Conservation (phyloP, 768 basidiomycete genomes). For the Termitomyces bulborhizus region DNA sequence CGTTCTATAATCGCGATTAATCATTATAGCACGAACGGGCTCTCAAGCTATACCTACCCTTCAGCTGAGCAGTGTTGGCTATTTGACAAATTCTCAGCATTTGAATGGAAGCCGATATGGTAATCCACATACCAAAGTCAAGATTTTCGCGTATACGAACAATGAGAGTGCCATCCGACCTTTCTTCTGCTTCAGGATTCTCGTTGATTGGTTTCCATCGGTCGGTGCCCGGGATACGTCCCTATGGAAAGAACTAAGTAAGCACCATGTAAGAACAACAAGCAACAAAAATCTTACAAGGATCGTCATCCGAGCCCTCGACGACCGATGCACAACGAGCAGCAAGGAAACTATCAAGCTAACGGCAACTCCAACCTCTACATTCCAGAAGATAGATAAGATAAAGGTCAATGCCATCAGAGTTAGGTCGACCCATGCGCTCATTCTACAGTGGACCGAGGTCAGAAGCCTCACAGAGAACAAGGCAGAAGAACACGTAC, state of each 20-base stretch:
- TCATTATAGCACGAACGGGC: background rate
- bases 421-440: constrained; percentile 87
- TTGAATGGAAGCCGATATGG: background rate
- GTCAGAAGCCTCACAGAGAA: background rate
- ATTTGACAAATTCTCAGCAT: background rate
- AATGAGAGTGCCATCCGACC: constrained; percentile 76
- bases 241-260: constrained; percentile 33
- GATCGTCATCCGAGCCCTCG: constrained; percentile 86
- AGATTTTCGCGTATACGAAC: constrained; percentile 86
- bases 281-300: constrained; percentile 42
- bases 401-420: constrained; percentile 87
- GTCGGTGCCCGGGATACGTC: constrained; percentile 82
- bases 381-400: constrained; percentile 82
- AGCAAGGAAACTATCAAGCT: constrained; percentile 84
- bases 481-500: constrained; percentile 30
- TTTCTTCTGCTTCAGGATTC: constrained; percentile 78
- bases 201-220: constrained; percentile 90
- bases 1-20: constrained; percentile 43
- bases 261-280: background rate
- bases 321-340: constrained; percentile 85
- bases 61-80: constrained; percentile 95
- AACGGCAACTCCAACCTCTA: constrained; percentile 90
- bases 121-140: constrained; percentile 65
- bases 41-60: constrained; percentile 40
- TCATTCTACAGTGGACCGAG: constrained; percentile 44